Conservation (phyloP, 768 basidiomycete genomes). For the Auricularia cornea region DNA sequence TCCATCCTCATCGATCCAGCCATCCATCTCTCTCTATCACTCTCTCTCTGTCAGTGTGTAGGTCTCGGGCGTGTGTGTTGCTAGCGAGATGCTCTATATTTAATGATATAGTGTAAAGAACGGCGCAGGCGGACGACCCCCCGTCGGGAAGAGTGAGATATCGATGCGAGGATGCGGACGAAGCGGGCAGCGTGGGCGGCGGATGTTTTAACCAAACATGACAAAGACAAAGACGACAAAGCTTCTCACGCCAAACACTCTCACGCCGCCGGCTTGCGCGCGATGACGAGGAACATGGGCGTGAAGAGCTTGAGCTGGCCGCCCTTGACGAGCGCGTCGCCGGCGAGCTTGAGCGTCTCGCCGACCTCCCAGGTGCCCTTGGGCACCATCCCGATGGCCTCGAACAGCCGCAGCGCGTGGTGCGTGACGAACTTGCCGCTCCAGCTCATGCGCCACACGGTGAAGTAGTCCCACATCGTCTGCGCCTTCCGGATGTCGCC, state of each 20-base stretch:
- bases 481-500: constrained; percentile 90
- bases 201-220: no score
- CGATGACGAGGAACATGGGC: constrained; percentile 71
- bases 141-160: no score
- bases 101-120: background rate
- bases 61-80: background rate
- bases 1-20: no score
- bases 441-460: constrained; percentile 85
- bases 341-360: constrained; percentile 81
- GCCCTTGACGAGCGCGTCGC: constrained; percentile 67
- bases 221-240: background rate
- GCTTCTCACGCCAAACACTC: background rate
- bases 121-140: background rate
- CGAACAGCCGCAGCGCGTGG: constrained; percentile 65
- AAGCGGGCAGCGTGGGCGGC: no score
- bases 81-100: background rate
- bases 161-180: no score
- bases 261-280: constrained; percentile 19
- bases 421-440: constrained; percentile 80
- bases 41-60: no score
- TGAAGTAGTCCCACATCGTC: constrained; percentile 85
- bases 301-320: constrained; percentile 88
- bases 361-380: constrained; percentile 90
- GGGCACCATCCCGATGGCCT: constrained; percentile 71
- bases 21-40: no score